Conservation (phyloP, 2,329 filamentous ascomycete species). For the Penicillium sp. region DNA sequence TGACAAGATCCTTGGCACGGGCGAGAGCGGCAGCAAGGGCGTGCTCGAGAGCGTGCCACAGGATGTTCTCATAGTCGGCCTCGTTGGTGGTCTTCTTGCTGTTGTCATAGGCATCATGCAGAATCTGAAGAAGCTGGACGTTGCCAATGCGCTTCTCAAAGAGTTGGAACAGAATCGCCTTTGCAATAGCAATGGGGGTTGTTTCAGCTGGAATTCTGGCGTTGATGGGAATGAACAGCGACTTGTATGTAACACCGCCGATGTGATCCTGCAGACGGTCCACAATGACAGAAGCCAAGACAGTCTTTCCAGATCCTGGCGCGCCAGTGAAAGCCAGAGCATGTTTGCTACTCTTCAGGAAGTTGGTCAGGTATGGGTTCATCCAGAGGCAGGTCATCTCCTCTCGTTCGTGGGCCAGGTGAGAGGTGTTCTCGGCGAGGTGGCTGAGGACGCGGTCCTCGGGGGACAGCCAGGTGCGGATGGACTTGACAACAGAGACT, state of each 20-base stretch:
- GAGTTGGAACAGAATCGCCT: conserved; percentile 40
- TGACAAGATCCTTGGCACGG: conserved; percentile 37
- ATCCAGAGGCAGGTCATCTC: conserved; percentile 60
- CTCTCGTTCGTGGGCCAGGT: conserved; percentile 45
- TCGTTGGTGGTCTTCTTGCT: conserved; percentile 24
- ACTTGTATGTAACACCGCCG: conserved; percentile 36
- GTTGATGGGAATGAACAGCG: conserved; percentile 42
- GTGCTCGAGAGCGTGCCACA: conserved; percentile 38
- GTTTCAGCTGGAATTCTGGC: conserved; percentile 35
- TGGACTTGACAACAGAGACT: conserved; percentile 34
- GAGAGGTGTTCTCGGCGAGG: conserved; percentile 47
- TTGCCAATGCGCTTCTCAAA: conserved; percentile 44
- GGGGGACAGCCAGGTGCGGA: conserved; percentile 46
- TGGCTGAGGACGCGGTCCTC: conserved; percentile 49
- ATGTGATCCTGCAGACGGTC: conserved; percentile 43
- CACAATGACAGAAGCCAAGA: conserved; percentile 42
- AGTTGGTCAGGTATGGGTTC: conserved; percentile 51
- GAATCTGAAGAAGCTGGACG: conserved; percentile 38
- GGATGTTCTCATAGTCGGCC: conserved; percentile 36
- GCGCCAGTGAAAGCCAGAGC: conserved; percentile 48
- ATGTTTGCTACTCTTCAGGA: conserved; percentile 49
- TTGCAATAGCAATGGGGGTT: conserved; percentile 34
- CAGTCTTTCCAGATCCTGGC: conserved; percentile 43
- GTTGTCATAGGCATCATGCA: conserved; percentile 34
- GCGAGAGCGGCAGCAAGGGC: conserved; percentile 30